Evolutionary conservation across 192 early-diverging fungal species (phyloP).

Genomic region (Lobulomyces angularis): DNA sequence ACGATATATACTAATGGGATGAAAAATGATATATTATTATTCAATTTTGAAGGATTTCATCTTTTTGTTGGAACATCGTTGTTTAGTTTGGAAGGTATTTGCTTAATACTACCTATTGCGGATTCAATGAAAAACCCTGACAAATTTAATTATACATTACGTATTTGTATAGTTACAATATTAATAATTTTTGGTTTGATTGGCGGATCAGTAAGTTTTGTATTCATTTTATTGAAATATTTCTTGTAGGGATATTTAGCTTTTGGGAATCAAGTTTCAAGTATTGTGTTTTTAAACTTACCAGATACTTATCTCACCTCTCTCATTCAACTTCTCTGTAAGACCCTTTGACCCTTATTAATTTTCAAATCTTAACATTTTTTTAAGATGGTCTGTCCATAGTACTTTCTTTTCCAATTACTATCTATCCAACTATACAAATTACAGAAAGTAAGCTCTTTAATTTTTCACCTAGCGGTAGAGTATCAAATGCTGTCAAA

Average conservation of each 20-base stretch:
- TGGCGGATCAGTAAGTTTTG: too few species aligned
- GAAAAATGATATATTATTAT: slow-evolving; percentile 48
- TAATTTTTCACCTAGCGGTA: slow-evolving; percentile 56
- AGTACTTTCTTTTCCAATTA: slow-evolving; percentile 81
- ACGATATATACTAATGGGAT: slow-evolving; percentile 51
- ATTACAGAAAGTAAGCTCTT: slow-evolving; percentile 83
- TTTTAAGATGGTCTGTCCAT: slow-evolving; percentile 90
- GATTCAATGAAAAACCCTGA: slow-evolving; percentile 86
- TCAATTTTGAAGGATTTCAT: slow-evolving; percentile 72
- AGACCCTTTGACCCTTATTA: slow-evolving; percentile 44
- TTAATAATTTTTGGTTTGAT: slow-evolving; percentile 67
- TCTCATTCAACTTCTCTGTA: too few species aligned
- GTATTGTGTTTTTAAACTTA: slow-evolving; percentile 80
- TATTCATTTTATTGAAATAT: too few species aligned
- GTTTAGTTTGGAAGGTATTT: slow-evolving; percentile 82
- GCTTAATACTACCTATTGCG: slow-evolving; percentile 76
- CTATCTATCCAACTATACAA: slow-evolving; percentile 83
- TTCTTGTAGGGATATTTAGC: slow-evolving; percentile 71
- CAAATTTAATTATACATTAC: slow-evolving; percentile 73
- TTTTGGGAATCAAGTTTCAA: slow-evolving; percentile 72
- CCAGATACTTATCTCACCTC: too few species aligned
- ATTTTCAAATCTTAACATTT: slow-evolving; percentile 71
- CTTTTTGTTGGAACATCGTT: slow-evolving; percentile 92
- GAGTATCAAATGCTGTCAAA: slow-evolving; percentile 64
- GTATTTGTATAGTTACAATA: slow-evolving; percentile 62